A percentile compares a stretch with the other conserved stretches of the same genome.
Evolutionary conservation across 2,329 filamentous ascomycete species (phyloP).

Genomic region (Diaporthe aspalathi): DNA sequence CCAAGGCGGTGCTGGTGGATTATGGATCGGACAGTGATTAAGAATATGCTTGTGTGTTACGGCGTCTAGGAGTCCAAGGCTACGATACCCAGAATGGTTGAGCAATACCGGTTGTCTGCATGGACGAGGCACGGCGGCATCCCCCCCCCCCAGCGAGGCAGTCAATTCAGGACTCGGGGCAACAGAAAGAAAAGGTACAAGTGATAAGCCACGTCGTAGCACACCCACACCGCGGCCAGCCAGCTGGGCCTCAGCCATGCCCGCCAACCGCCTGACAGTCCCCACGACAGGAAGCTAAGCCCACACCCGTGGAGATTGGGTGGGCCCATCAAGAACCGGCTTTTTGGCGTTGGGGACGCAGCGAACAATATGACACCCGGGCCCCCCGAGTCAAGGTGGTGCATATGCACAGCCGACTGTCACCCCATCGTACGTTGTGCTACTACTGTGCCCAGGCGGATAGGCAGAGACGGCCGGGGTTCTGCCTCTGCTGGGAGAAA

Average conservation of each 20-base stretch:
- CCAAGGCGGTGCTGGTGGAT: conserved; percentile 31
- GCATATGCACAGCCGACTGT: conserved; percentile 15
- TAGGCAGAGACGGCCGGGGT: too few relatives aligned
- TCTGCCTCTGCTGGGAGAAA: too few relatives aligned
- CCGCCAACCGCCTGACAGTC: conserved; percentile 4
- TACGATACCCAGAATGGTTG: conserved; percentile 30
- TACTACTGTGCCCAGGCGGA: neutral
- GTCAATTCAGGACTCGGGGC: neutral
- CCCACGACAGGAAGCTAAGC: conserved; percentile 1
- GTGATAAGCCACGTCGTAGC: neutral
- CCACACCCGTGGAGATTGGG: conserved; percentile 27
- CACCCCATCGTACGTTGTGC: conserved; percentile 11
- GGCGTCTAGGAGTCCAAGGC: conserved; percentile 25
- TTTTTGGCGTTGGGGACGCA: neutral
- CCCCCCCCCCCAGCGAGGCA: neutral
- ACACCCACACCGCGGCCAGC: neutral
- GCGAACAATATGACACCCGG: neutral
- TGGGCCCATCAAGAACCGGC: conserved; percentile 12
- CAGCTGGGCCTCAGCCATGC: conserved; percentile 3
- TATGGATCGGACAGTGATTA: conserved; percentile 33
- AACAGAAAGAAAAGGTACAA: neutral
- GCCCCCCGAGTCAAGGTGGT: conserved; percentile 9
- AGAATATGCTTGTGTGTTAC: neutral
- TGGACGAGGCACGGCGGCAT: neutral
- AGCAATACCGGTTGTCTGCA: neutral